phyloP scores from a whole-genome alignment of 1,139 yeast species.

The Wickerhamomyces sp. region DNA sequence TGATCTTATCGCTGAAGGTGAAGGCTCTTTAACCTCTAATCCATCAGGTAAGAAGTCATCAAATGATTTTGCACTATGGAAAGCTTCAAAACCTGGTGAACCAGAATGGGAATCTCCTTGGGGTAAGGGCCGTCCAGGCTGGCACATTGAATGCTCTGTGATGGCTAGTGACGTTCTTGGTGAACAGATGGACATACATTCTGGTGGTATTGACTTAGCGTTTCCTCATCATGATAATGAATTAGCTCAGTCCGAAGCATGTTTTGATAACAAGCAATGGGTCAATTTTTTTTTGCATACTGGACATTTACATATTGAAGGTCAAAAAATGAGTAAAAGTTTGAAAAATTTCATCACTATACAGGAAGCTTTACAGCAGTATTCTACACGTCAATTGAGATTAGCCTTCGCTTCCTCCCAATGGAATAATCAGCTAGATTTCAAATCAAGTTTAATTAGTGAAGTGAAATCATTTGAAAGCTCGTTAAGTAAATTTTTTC shows the following conservation, averaged over 20 bases:
- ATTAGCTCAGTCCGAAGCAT: slow-evolving; percentile 95
- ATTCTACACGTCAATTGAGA: slow-evolving; percentile 77
- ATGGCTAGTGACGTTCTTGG: slow-evolving; percentile 95
- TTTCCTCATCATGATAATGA: slow-evolving; percentile 99
- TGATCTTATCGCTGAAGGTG: slow-evolving; percentile 89
- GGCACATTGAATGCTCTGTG: slow-evolving; percentile 99
- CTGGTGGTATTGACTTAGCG: slow-evolving; percentile 96
- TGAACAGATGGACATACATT: slow-evolving; percentile 82
- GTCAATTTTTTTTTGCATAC: slow-evolving; percentile 93
- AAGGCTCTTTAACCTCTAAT: slow-evolving; percentile 70
- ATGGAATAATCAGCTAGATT: slow-evolving; percentile 92
- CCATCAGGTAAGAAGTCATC: slow-evolving; percentile 59
- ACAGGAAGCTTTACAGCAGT: slow-evolving; percentile 75
- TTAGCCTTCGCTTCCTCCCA: slow-evolving; percentile 85
- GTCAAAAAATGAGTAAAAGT: slow-evolving; percentile 96
- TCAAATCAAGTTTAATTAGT: slow-evolving; percentile 70
- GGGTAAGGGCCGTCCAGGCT: slow-evolving; percentile 98
- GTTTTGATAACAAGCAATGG: slow-evolving; percentile 89
- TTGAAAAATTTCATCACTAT: slow-evolving; percentile 93
- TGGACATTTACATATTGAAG: slow-evolving; percentile 96
- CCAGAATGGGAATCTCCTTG: slow-evolving; percentile 95
- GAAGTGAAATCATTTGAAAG: slow-evolving; percentile 79
- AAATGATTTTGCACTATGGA: slow-evolving; percentile 96
- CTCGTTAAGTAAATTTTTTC: slow-evolving; percentile 75
- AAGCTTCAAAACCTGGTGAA: slow-evolving; percentile 94